These are phyloP conservation scores for Esteya vermicola DNA, from an alignment of 2,329 filamentous ascomycete genomes.

Conservation along the genomic window DNA sequence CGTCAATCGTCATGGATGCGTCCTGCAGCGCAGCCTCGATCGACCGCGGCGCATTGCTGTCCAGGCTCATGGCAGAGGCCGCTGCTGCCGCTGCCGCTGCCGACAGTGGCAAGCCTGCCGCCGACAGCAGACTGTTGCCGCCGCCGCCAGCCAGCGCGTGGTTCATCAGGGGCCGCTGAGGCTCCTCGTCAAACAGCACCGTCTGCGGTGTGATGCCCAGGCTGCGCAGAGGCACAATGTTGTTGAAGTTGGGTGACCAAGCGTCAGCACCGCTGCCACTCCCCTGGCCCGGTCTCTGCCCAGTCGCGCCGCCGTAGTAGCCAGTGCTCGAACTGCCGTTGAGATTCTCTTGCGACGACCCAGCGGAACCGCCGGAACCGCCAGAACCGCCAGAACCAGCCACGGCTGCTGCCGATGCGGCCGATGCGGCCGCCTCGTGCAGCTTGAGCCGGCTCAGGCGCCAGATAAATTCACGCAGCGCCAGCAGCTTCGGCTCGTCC, in stretches of 20 bases:
- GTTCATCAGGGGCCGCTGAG: constrained; percentile 37
- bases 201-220: constrained; percentile 73
- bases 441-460: constrained; percentile 60
- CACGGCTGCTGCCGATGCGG: constrained; percentile 4
- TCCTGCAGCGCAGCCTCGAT: constrained; percentile 85
- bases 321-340: constrained; percentile 3
- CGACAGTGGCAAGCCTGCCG: constrained; percentile 8
- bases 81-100: background rate
- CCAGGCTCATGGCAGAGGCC: constrained; percentile 21
- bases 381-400: background rate
- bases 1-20: constrained; percentile 77
- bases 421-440: constrained; percentile 26
- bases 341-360: too few species aligned
- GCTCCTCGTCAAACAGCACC: constrained; percentile 77
- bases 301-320: constrained; percentile 15
- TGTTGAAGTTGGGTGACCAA: constrained; percentile 36
- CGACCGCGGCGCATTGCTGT: constrained; percentile 36
- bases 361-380: too few species aligned
- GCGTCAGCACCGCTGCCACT: constrained; percentile 1
- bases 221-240: constrained; percentile 60
- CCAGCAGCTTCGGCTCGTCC: constrained; percentile 81
- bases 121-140: too few species aligned
- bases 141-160: constrained; percentile 16
- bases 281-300: background rate
- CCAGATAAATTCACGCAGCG: constrained; percentile 83